phyloP scores from a whole-genome alignment of 2,329 filamentous ascomycete genomes.

The Ophiostoma populinum region DNA sequence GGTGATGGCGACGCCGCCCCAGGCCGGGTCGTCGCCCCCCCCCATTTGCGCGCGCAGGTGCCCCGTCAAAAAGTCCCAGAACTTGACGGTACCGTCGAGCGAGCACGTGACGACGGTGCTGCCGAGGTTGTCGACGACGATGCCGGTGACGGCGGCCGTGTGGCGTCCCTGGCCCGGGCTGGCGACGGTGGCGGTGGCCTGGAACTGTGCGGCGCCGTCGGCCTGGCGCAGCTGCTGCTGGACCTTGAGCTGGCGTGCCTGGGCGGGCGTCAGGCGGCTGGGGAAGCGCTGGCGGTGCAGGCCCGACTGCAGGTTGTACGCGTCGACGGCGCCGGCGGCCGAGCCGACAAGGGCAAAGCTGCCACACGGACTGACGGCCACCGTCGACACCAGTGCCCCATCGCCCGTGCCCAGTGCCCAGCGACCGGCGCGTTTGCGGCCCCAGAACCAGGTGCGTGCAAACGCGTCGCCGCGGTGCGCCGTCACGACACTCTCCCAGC shows the following conservation, averaged over 20 bases:
- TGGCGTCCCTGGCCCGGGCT: conserved; percentile 51
- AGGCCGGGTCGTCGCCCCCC: conserved; percentile 35
- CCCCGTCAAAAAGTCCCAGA: conserved; percentile 90
- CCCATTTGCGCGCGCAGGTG: conserved; percentile 64
- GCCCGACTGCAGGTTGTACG: conserved; percentile 95
- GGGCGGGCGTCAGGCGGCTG: conserved; percentile 55
- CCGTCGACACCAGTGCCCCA: conserved; percentile 63
- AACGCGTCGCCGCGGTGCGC: conserved; percentile 72
- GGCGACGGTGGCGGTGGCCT: conserved; percentile 22
- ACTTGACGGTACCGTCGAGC: conserved; percentile 84
- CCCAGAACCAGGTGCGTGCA: conserved; percentile 97
- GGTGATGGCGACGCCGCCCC: conserved; percentile 49
- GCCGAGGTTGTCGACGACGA: conserved; percentile 81
- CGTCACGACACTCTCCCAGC: conserved; percentile 94
- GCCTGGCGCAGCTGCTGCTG: conserved; percentile 44
- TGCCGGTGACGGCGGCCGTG: conserved; percentile 63
- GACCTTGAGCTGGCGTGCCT: conserved; percentile 59
- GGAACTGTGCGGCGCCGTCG: conserved; percentile 35
- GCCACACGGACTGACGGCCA: conserved; percentile 79
- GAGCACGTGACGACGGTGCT: conserved; percentile 72
- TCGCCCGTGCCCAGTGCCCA: conserved; percentile 88
- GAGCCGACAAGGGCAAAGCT: conserved; percentile 89
- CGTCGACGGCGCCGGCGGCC: conserved; percentile 65
- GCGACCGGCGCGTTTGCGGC: conserved; percentile 74
- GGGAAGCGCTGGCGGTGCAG: conserved; percentile 78